These are phyloP conservation scores for Magnusiomyces fungicola DNA, from an alignment of 1,139 yeast species.

Conservation along the genomic window DNA sequence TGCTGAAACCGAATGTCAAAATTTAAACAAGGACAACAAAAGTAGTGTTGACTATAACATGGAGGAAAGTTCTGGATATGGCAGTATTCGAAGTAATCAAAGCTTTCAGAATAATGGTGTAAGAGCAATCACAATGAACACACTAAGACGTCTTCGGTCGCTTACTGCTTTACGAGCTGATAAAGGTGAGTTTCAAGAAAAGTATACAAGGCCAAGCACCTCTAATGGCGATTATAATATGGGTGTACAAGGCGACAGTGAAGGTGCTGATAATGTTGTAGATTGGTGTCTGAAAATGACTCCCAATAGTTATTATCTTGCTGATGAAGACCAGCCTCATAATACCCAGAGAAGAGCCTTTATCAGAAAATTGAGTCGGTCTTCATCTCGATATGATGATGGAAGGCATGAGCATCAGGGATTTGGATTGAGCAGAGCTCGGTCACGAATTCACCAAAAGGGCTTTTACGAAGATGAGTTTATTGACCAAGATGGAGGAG, in stretches of 20 bases:
- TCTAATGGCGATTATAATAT: too few species aligned
- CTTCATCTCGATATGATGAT: neutral
- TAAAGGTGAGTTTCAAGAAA: too few species aligned
- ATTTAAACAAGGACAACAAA: too few species aligned
- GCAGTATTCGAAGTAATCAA: neutral
- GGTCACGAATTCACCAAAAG: neutral
- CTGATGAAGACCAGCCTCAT: neutral
- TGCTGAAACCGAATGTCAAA: too few species aligned
- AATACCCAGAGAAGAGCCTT: neutral
- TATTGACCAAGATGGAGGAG: neutral
- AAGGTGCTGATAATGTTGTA: neutral
- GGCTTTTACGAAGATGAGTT: neutral
- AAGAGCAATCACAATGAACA: neutral
- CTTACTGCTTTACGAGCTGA: neutral
- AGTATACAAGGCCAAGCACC: too few species aligned
- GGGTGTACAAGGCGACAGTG: neutral
- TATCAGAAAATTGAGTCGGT: neutral
- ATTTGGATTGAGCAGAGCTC: neutral
- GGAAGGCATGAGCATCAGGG: neutral
- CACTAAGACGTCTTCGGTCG: neutral
- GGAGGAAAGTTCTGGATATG: too few species aligned
- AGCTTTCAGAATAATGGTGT: neutral
- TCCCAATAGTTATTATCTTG: neutral
- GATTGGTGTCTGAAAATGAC: constrained; percentile 5
- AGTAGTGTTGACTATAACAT: too few species aligned